phyloP scores from a whole-genome alignment of 179 eudicot genomes.

The Nepenthes alata region DNA sequence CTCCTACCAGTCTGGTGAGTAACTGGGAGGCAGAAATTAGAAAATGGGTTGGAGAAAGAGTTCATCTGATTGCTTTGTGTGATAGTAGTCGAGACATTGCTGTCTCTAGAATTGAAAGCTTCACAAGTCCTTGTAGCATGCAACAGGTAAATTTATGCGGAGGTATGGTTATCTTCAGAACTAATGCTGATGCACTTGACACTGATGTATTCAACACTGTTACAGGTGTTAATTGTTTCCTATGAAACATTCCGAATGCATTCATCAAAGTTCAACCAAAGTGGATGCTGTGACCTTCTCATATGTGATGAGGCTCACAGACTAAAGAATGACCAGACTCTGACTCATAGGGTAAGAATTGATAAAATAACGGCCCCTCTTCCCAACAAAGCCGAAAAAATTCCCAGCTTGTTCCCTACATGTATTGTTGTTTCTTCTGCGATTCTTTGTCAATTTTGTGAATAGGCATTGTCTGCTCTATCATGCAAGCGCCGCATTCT shows the following conservation, averaged over 20 bases:
- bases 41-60: constrained; percentile 92
- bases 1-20: constrained; percentile 96
- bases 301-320: constrained; percentile 99
- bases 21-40: constrained; percentile 98
- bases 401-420: no score
- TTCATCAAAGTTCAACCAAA: constrained; percentile 56
- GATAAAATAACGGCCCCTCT: not conserved
- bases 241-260: constrained; percentile 97
- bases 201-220: constrained; percentile 10
- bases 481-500: constrained; percentile 87
- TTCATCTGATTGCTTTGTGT: constrained; percentile 78
- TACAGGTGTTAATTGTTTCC: constrained; percentile 88
- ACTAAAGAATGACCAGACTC: constrained; percentile 95
- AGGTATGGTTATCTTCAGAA: not conserved
- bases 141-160: constrained; percentile 44
- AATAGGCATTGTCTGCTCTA: constrained; percentile 87
- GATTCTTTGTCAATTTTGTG: not conserved
- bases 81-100: constrained; percentile 88
- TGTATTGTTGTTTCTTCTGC: not conserved
- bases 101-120: constrained; percentile 61
- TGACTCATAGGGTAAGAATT: constrained; percentile 76
- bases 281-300: constrained; percentile 87
- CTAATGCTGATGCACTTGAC: constrained; percentile 7
- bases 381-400: no score
- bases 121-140: constrained; percentile 41